These are phyloP conservation scores for Mytilinidion resinicola DNA, from an alignment of 495 filamentous ascomycete species.

Conservation along the genomic window DNA sequence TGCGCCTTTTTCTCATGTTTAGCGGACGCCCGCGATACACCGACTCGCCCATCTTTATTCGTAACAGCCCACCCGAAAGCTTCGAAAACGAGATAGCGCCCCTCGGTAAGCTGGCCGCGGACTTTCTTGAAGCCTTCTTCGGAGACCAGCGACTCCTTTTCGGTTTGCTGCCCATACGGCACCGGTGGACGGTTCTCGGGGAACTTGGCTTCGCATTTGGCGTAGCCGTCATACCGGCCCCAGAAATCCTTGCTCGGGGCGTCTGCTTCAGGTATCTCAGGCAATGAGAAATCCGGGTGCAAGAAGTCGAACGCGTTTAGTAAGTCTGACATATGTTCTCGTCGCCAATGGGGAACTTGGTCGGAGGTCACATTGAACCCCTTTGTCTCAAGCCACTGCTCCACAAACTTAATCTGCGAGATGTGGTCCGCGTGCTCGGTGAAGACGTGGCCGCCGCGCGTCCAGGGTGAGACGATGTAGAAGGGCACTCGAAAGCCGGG, in stretches of 20 bases:
- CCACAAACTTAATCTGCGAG: slow-evolving; percentile 52
- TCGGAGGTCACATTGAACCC: slow-evolving; percentile 45
- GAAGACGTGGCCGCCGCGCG: slow-evolving; percentile 49
- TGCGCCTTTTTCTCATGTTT: slow-evolving; percentile 40
- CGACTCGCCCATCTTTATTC: slow-evolving; percentile 19
- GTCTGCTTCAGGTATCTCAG: slow-evolving; percentile 40
- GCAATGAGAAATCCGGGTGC: slow-evolving; percentile 44
- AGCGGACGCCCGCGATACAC: slow-evolving; percentile 31
- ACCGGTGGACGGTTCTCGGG: slow-evolving; percentile 38
- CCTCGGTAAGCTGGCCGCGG: slow-evolving; percentile 49
- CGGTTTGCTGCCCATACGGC: slow-evolving; percentile 43
- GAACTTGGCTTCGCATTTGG: slow-evolving; percentile 41
- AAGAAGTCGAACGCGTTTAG: slow-evolving; percentile 49
- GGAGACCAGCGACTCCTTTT: slow-evolving; percentile 15
- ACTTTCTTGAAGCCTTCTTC: slow-evolving; percentile 49
- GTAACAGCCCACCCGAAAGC: slow-evolving; percentile 16
- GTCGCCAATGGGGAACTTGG: slow-evolving; percentile 49
- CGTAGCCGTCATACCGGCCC: slow-evolving; percentile 42
- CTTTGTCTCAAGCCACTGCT: slow-evolving; percentile 47
- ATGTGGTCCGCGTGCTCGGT: slow-evolving; percentile 53
- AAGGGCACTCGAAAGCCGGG: slow-evolving; percentile 51
- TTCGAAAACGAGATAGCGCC: slow-evolving; percentile 36
- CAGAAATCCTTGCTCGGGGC: slow-evolving; percentile 31
- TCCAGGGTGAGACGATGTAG: slow-evolving; percentile 54
- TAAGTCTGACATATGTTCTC: slow-evolving; percentile 50